A percentile compares a stretch with the other conserved stretches of the same genome.
These are phyloP conservation scores for Neofusicoccum umdonicola DNA, from an alignment of 2,329 filamentous ascomycete genomes.

Conservation along the genomic window DNA sequence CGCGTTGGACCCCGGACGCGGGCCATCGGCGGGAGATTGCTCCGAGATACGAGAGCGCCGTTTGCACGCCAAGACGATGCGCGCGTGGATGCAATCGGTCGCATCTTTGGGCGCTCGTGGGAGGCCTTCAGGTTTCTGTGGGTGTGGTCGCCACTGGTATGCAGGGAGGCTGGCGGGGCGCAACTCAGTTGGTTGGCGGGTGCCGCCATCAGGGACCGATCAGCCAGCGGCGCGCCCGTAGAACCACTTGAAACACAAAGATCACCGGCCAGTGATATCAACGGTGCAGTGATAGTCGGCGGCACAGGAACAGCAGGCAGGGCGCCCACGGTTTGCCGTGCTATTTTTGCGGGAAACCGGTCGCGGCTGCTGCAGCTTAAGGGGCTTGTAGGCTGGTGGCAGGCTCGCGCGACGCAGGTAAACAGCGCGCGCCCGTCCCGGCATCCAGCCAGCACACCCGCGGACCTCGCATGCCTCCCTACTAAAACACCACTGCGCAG, in stretches of 20 bases:
- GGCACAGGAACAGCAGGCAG: conserved; percentile 14
- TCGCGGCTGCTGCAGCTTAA: background rate
- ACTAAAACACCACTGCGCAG: conserved; percentile 14
- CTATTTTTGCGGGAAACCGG: conserved; percentile 4
- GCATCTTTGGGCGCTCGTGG: background rate
- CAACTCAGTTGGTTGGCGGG: conserved; percentile 1
- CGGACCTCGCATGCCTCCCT: conserved; percentile 6
- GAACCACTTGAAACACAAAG: conserved; percentile 14
- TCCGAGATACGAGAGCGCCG: conserved; percentile 5
- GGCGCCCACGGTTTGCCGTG: conserved; percentile 1
- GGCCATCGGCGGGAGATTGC: conserved; percentile 11
- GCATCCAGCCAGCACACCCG: background rate
- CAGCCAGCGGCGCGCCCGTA: conserved; percentile 12
- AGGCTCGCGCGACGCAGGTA: background rate
- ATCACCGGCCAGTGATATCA: conserved; percentile 14
- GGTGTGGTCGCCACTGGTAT: conserved; percentile 1
- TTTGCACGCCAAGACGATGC: conserved; percentile 4
- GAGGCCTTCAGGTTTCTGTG: background rate
- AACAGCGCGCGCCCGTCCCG: conserved; percentile 4
- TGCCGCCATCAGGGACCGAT: conserved; percentile 7
- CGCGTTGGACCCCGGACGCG: background rate
- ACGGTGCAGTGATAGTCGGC: conserved; percentile 12
- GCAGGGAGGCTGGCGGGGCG: conserved; percentile 3
- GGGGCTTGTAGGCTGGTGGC: background rate
- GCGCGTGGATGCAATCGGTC: background rate